Conservation (phyloP, 179 eudicot species). For the Sideroxylon spinosum region DNA sequence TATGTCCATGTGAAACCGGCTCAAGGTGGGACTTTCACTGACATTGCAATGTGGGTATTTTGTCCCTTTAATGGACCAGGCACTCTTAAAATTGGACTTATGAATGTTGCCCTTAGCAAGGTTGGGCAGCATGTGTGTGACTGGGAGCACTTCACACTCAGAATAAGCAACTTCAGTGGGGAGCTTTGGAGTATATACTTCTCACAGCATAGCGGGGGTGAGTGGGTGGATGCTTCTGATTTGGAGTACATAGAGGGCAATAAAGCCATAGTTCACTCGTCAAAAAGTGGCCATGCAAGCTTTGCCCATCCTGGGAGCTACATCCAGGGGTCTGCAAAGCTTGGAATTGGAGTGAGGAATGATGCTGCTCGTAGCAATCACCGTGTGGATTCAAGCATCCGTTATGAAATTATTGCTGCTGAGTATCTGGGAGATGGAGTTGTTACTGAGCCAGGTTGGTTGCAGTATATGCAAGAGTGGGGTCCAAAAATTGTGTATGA, state of each 20-base stretch:
- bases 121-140: conserved; percentile 81
- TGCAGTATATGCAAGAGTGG: conserved; percentile 89
- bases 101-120: conserved; percentile 41
- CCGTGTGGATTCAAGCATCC: conserved; percentile 57
- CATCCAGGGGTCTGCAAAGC: conserved; percentile 66
- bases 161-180: conserved; percentile 78
- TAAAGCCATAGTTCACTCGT: conserved; percentile 56
- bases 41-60: conserved; percentile 85
- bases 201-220: conserved; percentile 90
- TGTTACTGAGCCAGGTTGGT: conserved; percentile 59
- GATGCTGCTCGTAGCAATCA: conserved; percentile 58
- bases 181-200: conserved; percentile 65
- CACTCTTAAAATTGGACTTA: conserved; percentile 57
- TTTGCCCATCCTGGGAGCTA: conserved; percentile 63
- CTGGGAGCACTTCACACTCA: conserved; percentile 87
- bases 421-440: conserved; percentile 63
- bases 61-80: conserved; percentile 91
- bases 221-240: conserved; percentile 64
- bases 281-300: conserved; percentile 82
- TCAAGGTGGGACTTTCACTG: conserved; percentile 80
- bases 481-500: conserved; percentile 67
- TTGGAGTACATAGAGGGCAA: conserved; percentile 76
- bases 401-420: conserved; percentile 65
- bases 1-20: conserved; percentile 89
- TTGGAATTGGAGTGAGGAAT: conserved; percentile 80